These are phyloP conservation scores for Myxozyma udenii DNA, from an alignment of 805 yeast genomes.

Conservation along the genomic window DNA sequence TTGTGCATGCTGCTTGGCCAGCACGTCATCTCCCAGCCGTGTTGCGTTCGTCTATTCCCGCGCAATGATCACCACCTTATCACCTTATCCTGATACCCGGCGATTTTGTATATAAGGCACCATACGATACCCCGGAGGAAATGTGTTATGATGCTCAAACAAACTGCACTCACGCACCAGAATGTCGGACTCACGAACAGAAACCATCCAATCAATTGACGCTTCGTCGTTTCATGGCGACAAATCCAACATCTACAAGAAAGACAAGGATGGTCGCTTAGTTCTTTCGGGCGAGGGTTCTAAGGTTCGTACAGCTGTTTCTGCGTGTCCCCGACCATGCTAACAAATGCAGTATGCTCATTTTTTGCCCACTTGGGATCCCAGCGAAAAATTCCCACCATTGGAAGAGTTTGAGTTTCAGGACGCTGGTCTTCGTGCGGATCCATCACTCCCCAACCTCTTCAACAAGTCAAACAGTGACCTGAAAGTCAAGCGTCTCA, in stretches of 20 bases:
- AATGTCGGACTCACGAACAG: too few species aligned
- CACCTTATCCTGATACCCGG: too few species aligned
- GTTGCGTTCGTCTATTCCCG: too few species aligned
- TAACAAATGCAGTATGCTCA: constrained; percentile 11
- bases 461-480: constrained; percentile 39
- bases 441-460: constrained; percentile 50
- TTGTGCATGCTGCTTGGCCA: too few species aligned
- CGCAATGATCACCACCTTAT: too few species aligned
- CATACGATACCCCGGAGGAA: too few species aligned
- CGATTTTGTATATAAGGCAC: too few species aligned
- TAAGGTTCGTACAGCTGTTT: neutral
- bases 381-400: constrained; percentile 50
- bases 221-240: constrained; percentile 30
- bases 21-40: too few species aligned
- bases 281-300: constrained; percentile 20
- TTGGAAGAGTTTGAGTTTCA: constrained; percentile 52
- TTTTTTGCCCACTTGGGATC: constrained; percentile 66
- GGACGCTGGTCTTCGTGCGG: constrained; percentile 65
- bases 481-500: constrained; percentile 42
- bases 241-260: constrained; percentile 9
- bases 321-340: too few species aligned
- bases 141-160: too few species aligned
- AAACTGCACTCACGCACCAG: too few species aligned
- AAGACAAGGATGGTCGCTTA: constrained; percentile 12
- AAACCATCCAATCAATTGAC: constrained; percentile 26